Evolutionary conservation across 2,329 filamentous ascomycete species (phyloP), one percentile per base, ranked within the genome.

Genomic region (Paecilomyces variotii): DNA sequence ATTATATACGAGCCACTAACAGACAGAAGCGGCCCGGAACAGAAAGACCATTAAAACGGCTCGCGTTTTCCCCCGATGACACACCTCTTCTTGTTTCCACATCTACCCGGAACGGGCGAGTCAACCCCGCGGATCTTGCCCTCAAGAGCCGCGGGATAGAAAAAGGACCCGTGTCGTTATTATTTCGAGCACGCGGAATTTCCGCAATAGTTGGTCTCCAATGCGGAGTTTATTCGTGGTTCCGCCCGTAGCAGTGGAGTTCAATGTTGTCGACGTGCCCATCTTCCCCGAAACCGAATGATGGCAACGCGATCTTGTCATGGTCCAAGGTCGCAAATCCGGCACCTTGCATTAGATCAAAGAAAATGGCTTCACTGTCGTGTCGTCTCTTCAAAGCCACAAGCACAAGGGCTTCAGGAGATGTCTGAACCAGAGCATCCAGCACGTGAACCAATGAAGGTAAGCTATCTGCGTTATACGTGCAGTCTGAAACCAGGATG

Each of bases 391-490:
- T 90, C 73, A 87, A 82, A 1, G 85, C 84, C 27, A 90, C 76
- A 14, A 86, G 71, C 25, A 87, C 71, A 27, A 82, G 65, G 0
- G 79, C 77, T 59, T 76, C 69, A 1, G 82, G 81, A 4, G 80
- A 83, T 30, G 68, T 68, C 19, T 70, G 67, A 50, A 79, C 71
- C 54, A 88, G 70, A 9, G 71, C 74, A 25, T 68, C 64, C 9
- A 90, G 72, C 1, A 84, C 86, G 28, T 74, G 72, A 6, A 89
- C 85, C 39, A 90, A 74, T 26, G 83, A 79, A 2, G 84, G 83
- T 56, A 87, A 80, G 60, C 84, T 87, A 65, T 88, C 86, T 14
- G 82, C 77, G 68, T 90, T 90, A 73, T 90, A 90, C 1, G 87
- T 90, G 72, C 87, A 90, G 69, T 90, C 87, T 1, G 86, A 85